Evolutionary conservation across 225 moss, liverwort and hornwort genomes (phyloP).

Genomic region (Physcomitrium patens): DNA sequence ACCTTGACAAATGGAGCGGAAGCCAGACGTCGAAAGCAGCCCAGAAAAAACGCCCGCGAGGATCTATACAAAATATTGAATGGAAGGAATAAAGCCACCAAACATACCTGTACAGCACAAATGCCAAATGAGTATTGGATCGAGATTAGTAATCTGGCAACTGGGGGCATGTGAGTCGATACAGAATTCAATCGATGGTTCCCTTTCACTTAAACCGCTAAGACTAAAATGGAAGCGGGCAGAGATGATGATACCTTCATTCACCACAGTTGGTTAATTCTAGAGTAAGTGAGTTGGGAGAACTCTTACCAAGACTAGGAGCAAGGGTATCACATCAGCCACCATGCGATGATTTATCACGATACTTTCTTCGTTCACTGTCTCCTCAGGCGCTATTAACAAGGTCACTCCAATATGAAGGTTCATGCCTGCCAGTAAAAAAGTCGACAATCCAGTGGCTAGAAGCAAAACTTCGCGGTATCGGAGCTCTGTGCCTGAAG

Average conservation of each 20-base stretch:
- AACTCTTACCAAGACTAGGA: conserved; percentile 47
- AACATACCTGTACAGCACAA: conserved; percentile 43
- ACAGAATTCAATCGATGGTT: not conserved
- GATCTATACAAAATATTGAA: conserved; percentile 61
- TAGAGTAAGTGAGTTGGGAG: not conserved
- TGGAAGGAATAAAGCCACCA: conserved; percentile 51
- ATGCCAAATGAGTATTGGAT: not conserved
- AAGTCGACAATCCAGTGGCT: conserved; percentile 54
- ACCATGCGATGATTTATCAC: not conserved
- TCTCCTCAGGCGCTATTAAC: conserved; percentile 24
- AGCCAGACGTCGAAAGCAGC: conserved; percentile 44
- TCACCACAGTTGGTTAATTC: not conserved
- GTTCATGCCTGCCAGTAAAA: conserved; percentile 67
- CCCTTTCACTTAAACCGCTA: not conserved
- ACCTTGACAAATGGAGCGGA: conserved; percentile 71
- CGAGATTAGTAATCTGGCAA: not conserved
- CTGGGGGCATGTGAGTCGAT: not conserved
- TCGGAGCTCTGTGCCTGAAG: conserved; percentile 63
- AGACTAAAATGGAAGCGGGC: not conserved
- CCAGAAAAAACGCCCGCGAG: conserved; percentile 59
- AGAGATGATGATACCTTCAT: not conserved
- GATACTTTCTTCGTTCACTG: not conserved
- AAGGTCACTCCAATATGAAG: conserved; percentile 45
- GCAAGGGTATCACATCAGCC: conserved; percentile 57
- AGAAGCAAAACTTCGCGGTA: conserved; percentile 69